These are phyloP conservation scores for Chalaropsis thielavioides DNA, from an alignment of 2,329 filamentous ascomycete species.

Conservation along the genomic window DNA sequence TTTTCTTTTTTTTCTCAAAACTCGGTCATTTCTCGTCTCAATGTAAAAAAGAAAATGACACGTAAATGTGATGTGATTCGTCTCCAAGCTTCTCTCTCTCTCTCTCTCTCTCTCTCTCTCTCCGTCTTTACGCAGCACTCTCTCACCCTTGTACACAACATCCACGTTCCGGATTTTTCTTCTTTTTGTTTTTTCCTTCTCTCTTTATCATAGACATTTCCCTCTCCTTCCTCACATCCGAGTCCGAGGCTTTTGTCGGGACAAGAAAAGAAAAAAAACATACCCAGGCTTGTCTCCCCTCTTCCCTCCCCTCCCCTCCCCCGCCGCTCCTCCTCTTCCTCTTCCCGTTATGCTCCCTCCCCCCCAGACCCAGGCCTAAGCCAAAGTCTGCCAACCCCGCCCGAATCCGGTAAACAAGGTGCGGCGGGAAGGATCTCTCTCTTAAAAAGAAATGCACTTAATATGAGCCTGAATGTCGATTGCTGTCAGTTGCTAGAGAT, in stretches of 20 bases:
- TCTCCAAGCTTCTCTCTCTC: neutral
- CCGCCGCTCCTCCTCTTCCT: too few relatives aligned
- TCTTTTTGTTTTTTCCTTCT: neutral
- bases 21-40: neutral
- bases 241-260: neutral
- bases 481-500: neutral
- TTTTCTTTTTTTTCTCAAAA: neutral
- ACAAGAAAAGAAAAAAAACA: neutral
- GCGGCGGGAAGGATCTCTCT: conserved; percentile 6
- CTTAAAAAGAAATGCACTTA: neutral
- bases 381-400: neutral
- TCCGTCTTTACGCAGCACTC: too few relatives aligned
- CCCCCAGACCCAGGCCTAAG: too few relatives aligned
- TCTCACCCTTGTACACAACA: neutral
- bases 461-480: neutral
- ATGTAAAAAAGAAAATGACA: neutral
- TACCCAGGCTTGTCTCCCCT: neutral
- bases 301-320: neutral
- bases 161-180: neutral
- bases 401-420: neutral
- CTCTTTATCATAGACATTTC: neutral
- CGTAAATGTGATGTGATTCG: neutral
- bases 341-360: too few relatives aligned
- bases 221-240: neutral
- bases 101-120: too few relatives aligned